Percentiles rank a stretch among this genome's conserved stretches.
phyloP scores from a whole-genome alignment of 2,329 filamentous ascomycete species.

The Pleurostoma richardsiae region DNA sequence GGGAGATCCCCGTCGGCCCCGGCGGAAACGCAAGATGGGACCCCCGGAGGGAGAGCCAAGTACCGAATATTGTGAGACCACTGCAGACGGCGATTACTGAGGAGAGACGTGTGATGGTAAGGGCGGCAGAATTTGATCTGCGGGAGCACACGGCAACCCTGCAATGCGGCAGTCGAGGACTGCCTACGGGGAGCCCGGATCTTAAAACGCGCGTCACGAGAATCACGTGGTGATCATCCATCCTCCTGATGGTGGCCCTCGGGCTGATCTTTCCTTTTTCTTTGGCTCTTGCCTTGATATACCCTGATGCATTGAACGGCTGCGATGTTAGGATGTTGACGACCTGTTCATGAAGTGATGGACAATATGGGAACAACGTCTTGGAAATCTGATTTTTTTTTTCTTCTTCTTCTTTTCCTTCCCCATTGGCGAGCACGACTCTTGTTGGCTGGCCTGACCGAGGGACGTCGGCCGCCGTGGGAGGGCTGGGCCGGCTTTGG shows the following conservation, averaged over 20 bases:
- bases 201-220: slow-evolving; percentile 38
- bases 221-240: slow-evolving; percentile 38
- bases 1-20: slow-evolving; percentile 30
- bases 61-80: slow-evolving; percentile 13
- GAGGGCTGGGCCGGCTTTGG: not conserved
- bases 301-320: not conserved
- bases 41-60: slow-evolving; percentile 15
- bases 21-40: slow-evolving; percentile 40
- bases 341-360: not conserved
- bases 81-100: slow-evolving; percentile 36
- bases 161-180: slow-evolving; percentile 47
- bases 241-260: not conserved
- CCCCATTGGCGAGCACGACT: not conserved
- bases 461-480: not conserved
- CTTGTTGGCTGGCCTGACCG: not conserved
- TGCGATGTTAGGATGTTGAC: not conserved
- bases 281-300: not conserved
- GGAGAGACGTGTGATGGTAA: slow-evolving; percentile 50
- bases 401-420: not conserved
- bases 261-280: not conserved
- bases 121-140: slow-evolving; percentile 52
- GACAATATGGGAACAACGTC: not conserved
- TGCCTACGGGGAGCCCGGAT: slow-evolving; percentile 41
- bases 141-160: slow-evolving; percentile 43
- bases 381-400: not conserved